These are phyloP conservation scores for Cladosporium sp. DNA, from an alignment of 2,329 filamentous ascomycete species.

Conservation along the genomic window DNA sequence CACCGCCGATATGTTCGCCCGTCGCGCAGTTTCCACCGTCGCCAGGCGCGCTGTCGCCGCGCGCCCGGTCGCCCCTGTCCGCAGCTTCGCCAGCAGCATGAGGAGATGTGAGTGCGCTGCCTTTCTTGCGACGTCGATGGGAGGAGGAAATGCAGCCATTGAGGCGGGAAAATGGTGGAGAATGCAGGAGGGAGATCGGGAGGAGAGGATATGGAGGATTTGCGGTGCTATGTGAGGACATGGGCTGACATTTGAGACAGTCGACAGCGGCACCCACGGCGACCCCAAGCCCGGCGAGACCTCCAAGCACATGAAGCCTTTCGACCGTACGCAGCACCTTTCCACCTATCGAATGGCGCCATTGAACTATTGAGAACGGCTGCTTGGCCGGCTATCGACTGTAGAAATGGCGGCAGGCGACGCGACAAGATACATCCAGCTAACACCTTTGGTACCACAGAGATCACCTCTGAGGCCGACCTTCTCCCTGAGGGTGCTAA, in stretches of 20 bases:
- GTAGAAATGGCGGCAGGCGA: background rate
- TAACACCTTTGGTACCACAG: slow-evolving; percentile 47
- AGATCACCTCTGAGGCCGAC: slow-evolving; percentile 77
- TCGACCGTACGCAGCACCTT: slow-evolving; percentile 37
- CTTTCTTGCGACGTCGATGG: slow-evolving; percentile 3
- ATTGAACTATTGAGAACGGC: background rate
- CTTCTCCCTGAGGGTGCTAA: slow-evolving; percentile 78
- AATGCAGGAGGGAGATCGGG: background rate
- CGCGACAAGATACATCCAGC: slow-evolving; percentile 13
- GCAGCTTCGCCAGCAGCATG: slow-evolving; percentile 43
- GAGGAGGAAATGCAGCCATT: background rate
- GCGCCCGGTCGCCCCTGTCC: slow-evolving; percentile 35
- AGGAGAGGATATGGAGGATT: background rate
- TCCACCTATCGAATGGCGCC: background rate
- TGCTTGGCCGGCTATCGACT: background rate
- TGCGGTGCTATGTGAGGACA: slow-evolving; percentile 20
- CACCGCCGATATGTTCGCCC: slow-evolving; percentile 39
- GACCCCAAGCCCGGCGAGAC: slow-evolving; percentile 36
- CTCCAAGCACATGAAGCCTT: slow-evolving; percentile 40
- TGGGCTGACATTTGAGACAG: slow-evolving; percentile 19
- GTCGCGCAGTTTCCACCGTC: slow-evolving; percentile 47
- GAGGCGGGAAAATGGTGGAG: background rate
- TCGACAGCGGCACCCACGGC: slow-evolving; percentile 12
- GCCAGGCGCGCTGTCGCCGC: slow-evolving; percentile 41
- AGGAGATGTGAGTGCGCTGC: slow-evolving; percentile 40